phyloP scores from a whole-genome alignment of 164 flowering plant species.

The Echeveria elegans region DNA sequence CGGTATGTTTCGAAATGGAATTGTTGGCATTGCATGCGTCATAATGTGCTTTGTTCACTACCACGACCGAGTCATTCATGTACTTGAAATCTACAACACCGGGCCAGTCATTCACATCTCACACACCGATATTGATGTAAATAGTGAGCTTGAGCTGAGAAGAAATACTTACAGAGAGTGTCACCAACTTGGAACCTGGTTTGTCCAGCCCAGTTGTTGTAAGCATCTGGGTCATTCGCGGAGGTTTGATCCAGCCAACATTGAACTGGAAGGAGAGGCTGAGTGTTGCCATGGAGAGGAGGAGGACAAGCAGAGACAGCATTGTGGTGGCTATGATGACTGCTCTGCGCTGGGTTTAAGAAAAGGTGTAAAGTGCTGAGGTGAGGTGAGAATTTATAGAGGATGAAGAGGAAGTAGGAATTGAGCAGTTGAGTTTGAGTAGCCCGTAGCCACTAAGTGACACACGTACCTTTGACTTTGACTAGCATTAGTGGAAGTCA shows the following conservation, averaged over 20 bases:
- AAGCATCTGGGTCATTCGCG: conserved; percentile 28
- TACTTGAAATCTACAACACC: conserved; percentile 46
- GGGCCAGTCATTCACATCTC: too few species aligned
- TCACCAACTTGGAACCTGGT: conserved; percentile 57
- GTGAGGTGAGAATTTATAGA: neutral
- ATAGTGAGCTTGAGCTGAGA: neutral
- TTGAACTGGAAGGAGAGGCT: conserved; percentile 27
- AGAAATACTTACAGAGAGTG: conserved; percentile 9
- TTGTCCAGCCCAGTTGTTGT: conserved; percentile 43
- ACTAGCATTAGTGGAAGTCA: neutral
- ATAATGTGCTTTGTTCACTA: conserved; percentile 34
- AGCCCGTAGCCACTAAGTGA: neutral
- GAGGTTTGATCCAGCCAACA: conserved; percentile 38
- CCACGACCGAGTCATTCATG: conserved; percentile 45
- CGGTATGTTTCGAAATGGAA: conserved; percentile 25
- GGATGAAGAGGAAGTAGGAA: neutral
- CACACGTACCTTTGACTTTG: neutral
- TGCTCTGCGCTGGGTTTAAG: neutral
- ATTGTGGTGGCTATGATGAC: neutral
- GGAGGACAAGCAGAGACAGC: conserved; percentile 4
- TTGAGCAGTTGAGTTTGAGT: neutral
- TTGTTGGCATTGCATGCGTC: conserved; percentile 22
- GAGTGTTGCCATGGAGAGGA: conserved; percentile 12
- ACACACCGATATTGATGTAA: too few species aligned
- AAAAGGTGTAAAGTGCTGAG: neutral